Conservation (phyloP, 2,329 filamentous ascomycete genomes). For the Colletotrichum sp. region DNA sequence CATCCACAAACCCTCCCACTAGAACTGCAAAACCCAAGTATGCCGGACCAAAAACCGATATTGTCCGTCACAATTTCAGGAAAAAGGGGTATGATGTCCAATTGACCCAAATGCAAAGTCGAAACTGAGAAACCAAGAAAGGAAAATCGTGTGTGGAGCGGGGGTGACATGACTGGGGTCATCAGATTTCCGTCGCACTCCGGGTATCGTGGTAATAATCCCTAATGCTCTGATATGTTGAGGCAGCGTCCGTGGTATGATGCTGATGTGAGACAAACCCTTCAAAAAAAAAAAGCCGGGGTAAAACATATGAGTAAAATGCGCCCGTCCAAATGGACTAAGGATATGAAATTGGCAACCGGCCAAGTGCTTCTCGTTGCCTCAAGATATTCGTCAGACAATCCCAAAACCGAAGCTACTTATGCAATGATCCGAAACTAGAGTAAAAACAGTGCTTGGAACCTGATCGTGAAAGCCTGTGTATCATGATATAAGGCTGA, state of each 20-base stretch:
- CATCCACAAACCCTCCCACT: neutral
- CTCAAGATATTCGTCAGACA: neutral
- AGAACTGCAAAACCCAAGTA: neutral
- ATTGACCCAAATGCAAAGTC: neutral
- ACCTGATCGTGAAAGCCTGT: neutral
- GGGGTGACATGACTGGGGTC: slow-evolving; percentile 22
- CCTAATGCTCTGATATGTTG: slow-evolving; percentile 22
- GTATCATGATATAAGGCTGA: neutral
- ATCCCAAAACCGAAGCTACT: slow-evolving; percentile 8
- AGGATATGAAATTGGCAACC: neutral
- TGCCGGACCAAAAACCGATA: neutral
- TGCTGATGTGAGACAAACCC: neutral
- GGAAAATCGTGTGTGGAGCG: slow-evolving; percentile 19
- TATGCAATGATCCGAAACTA: slow-evolving; percentile 1
- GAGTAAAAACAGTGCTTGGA: neutral
- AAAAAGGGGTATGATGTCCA: slow-evolving; percentile 13
- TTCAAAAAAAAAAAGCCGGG: neutral
- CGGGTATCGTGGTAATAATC: slow-evolving; percentile 23
- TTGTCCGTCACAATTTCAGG: neutral
- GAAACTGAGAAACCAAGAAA: neutral
- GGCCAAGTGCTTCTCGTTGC: neutral
- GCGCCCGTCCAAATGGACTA: neutral
- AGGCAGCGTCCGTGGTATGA: slow-evolving; percentile 14
- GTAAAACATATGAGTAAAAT: neutral
- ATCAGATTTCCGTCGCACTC: slow-evolving; percentile 25